These are phyloP conservation scores for Hypoxylon intermedium DNA, from an alignment of 495 filamentous ascomycete genomes.

Conservation along the genomic window DNA sequence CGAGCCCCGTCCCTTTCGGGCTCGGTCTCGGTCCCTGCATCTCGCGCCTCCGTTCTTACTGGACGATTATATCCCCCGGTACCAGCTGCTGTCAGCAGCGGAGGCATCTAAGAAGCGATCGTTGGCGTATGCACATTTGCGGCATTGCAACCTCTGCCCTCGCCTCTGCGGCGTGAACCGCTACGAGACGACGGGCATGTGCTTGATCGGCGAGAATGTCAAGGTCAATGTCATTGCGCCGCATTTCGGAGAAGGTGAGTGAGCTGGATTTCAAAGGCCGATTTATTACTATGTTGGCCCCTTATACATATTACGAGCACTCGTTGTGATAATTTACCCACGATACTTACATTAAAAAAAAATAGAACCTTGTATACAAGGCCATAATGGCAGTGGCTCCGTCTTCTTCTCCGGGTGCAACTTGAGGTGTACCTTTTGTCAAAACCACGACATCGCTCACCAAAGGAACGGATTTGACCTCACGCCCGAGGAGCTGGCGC, in stretches of 20 bases:
- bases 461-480: conserved; percentile 74
- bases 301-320: not conserved
- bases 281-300: too few relatives aligned
- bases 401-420: conserved; percentile 78
- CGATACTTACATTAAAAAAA: conserved; percentile 12
- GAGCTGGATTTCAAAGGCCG: conserved; percentile 1
- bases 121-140: conserved; percentile 69
- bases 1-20: not conserved
- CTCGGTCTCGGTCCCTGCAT: conserved; percentile 54
- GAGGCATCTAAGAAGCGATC: conserved; percentile 71
- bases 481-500: conserved; percentile 76
- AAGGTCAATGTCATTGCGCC: conserved; percentile 82
- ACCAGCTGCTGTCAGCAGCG: conserved; percentile 63
- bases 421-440: conserved; percentile 80
- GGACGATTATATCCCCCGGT: conserved; percentile 74
- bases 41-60: conserved; percentile 79
- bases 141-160: conserved; percentile 79
- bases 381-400: conserved; percentile 73
- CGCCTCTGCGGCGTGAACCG: conserved; percentile 76
- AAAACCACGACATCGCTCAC: conserved; percentile 82
- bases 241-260: conserved; percentile 67
- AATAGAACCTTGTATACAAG: conserved; percentile 76
- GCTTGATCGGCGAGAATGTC: conserved; percentile 72
- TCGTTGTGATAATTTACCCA: not conserved
- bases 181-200: conserved; percentile 73